Evolutionary conservation across 192 early-diverging fungal genomes (phyloP).

Genomic region (Backusella circina): DNA sequence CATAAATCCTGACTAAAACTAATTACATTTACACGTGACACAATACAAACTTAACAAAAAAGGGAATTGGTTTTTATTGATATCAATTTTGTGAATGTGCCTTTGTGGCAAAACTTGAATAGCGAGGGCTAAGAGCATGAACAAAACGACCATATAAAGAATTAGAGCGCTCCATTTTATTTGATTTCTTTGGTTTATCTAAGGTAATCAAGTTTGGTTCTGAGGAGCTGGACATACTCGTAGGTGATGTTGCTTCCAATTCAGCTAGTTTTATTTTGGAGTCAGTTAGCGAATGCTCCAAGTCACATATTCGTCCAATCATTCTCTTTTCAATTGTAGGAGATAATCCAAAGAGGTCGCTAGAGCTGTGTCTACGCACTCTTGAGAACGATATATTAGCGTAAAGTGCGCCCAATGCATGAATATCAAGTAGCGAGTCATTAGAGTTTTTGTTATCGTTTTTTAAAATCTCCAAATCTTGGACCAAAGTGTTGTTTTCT

Average conservation of each 20-base stretch:
- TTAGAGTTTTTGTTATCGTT: background rate
- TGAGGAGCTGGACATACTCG: background rate
- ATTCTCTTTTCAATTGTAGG: background rate
- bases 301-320: background rate
- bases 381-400: background rate
- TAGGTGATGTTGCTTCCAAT: slow-evolving; percentile 3
- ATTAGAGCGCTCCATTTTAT: background rate
- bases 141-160: slow-evolving; percentile 15
- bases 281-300: slow-evolving; percentile 13
- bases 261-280: slow-evolving; percentile 14
- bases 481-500: background rate
- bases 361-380: background rate
- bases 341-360: background rate
- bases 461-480: background rate
- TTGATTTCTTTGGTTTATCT: background rate
- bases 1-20: slow-evolving; percentile 1
- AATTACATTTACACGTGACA: background rate
- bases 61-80: background rate
- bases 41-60: background rate
- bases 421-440: background rate
- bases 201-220: background rate
- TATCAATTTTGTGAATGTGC: background rate
- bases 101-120: background rate
- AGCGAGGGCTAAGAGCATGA: slow-evolving; percentile 8
- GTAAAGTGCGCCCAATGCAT: background rate